A percentile compares a stretch with the other conserved stretches of the same genome.
phyloP scores from a whole-genome alignment of 345 rosid species.

The Syzygium aromaticum region DNA sequence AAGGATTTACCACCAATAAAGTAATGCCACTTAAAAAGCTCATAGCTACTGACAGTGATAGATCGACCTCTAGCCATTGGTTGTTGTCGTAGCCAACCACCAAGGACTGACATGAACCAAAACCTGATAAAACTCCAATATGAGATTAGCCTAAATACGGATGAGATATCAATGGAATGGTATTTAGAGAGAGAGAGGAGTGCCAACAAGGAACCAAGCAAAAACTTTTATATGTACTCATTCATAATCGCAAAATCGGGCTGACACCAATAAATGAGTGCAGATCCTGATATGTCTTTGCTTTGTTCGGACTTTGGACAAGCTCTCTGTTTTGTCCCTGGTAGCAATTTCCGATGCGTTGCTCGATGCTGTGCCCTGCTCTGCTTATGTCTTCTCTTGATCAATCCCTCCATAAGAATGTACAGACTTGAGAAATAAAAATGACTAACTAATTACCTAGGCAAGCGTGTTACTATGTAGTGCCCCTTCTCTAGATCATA shows the following conservation, averaged over 20 bases:
- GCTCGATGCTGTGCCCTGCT: not conserved
- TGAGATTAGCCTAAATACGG: too few relatives aligned
- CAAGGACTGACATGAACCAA: not conserved
- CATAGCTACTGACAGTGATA: not conserved
- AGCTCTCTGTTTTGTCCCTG: not conserved
- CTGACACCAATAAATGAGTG: not conserved
- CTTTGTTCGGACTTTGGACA: not conserved
- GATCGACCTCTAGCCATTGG: not conserved
- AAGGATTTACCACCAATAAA: not conserved
- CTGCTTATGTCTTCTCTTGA: not conserved
- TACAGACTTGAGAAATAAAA: not conserved
- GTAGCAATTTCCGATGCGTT: not conserved
- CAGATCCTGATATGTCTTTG: not conserved
- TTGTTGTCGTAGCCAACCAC: not conserved
- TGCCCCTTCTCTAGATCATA: conserved; percentile 18
- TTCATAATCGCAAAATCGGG: not conserved
- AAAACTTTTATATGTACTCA: not conserved
- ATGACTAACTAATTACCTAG: not conserved
- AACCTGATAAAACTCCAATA: not conserved
- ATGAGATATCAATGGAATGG: too few relatives aligned
- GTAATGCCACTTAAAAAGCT: not conserved
- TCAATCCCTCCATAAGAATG: not conserved
- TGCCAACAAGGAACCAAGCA: not conserved
- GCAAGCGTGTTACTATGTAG: conserved; percentile 13
- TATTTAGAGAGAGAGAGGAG: not conserved